Evolutionary conservation across 1,284 basidiomycete genomes (phyloP), one percentile per base, ranked within the genome.

Genomic region (Moesziomyces globuligerus): DNA sequence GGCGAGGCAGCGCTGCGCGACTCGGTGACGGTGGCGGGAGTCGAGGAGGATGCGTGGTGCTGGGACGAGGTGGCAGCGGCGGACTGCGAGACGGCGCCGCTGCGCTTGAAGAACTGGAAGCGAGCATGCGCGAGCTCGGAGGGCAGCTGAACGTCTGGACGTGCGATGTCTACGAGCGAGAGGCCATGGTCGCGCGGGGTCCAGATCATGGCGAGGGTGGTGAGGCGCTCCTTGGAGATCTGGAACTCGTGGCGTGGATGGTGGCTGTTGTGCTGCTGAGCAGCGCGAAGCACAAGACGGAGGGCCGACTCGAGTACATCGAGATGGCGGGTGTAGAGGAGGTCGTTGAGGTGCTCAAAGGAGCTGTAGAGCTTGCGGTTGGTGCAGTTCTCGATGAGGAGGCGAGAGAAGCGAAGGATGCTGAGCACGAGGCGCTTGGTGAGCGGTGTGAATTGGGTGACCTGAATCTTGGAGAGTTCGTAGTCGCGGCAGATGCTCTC

Each of bases 311-410:
- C 88, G 44, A 98, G 87, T 36, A 98, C 87, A 75, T 96, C 93
- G 52, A 95, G 86, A 84, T 98, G 94, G 39, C 90, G 90, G 1
- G 93, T 92, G 77, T 89, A 89, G 55, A 98, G 86, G 23, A 99
- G 86, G 78, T 90, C 90, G 83, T 93, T 93, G 74, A 98, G 86
- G 68, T 93, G 91, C 93, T 99, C 96, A 83, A 97, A 98, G 3
- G 94, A 97, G 64, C 89, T 90, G 84, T 92, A 99, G 60, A 94
- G 91, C 86, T 98, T 98, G 80, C 96, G 87, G 82, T 96, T 98
- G 44, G 95, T 98, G 59, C 94, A 96, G 83, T 98, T 98, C 85
- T 98, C 96, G 78, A 99, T 86, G 48, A 99, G 85, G 42, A 98
- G 85, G 52, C 92, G 88, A 83, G 93, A 89, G 75, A 98, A 95